Evolutionary conservation across 345 rosid species (phyloP), one percentile per base, ranked within the genome.

Genomic region (Nephelium lappaceum): DNA sequence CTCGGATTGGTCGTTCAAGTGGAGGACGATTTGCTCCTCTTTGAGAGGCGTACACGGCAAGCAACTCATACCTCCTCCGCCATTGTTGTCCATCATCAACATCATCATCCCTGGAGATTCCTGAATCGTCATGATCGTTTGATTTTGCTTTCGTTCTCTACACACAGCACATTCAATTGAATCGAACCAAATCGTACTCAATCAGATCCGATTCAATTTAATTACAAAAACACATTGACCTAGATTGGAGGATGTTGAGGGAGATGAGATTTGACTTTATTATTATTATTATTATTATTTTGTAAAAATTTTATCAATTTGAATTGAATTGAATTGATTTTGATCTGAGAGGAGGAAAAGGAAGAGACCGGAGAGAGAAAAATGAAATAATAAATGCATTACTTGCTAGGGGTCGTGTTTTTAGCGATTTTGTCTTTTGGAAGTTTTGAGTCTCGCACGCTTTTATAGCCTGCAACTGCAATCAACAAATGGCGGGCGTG

Each of bases 11-110:
- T 61, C 67, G 53, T n/a, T 82, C 74, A 95, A 78, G 75, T 87
- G 89, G 61, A 77, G 67, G 9, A 95, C 87, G 73, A 93, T 84
- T 86, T 84, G 92, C 72, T 76, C 89, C 88, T 95, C 95, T 42
- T 91, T 92, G 55, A 90, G 83, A 10, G 88, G 89, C 79, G 93
- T 82, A 75, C 81, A 83, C 3, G 93, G 93, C 80, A 90, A 70
- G 69, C 90, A 92, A 76, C 90, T 85, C 18, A 74, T 41, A n/a
- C 77, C 88, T 73, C 89, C 88, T 45, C 51, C 51, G 51, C 36
- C 36, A 4, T 2, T 31, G 67, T 83, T 87, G 36, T 89, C 93
- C 78, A 88, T 80, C 91, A 87, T 84, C 73, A 83, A 79, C n/a
- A n/a, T n/a, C n/a, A n/a, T n/a, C n/a, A n/a, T n/a, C 8, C 87